phyloP scores from a whole-genome alignment of 257 asterid genomes.

The Solanum appendiculatum region DNA sequence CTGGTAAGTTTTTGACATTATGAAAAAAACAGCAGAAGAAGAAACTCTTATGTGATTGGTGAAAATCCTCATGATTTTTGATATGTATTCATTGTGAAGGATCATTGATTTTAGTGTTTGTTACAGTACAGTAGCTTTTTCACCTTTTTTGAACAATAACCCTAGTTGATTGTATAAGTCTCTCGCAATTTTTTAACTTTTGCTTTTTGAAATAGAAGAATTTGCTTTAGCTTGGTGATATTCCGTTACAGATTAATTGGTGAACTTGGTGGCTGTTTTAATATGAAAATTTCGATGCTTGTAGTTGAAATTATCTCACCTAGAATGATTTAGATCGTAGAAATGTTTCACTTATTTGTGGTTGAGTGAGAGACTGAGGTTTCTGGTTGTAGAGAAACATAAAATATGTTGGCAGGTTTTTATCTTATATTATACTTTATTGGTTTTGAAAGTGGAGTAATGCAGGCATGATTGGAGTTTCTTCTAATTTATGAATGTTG shows the following conservation, averaged over 20 bases:
- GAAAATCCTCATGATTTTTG: neutral
- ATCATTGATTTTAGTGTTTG: neutral
- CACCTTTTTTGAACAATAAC: neutral
- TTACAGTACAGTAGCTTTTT: neutral
- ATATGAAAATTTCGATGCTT: neutral
- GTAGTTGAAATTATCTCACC: neutral
- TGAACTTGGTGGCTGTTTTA: neutral
- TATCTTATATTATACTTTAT: neutral
- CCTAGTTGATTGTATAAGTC: neutral
- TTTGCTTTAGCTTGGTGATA: neutral
- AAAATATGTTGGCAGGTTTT: neutral
- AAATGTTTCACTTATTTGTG: neutral
- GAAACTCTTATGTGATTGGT: neutral
- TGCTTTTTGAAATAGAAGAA: neutral
- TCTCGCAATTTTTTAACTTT: neutral
- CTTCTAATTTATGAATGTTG: neutral
- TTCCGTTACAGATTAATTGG: neutral
- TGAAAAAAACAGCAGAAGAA: neutral
- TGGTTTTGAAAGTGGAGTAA: neutral
- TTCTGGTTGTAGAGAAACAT: neutral
- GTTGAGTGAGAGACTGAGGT: neutral
- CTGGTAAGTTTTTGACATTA: neutral
- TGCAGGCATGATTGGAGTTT: neutral
- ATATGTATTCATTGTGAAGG: neutral
- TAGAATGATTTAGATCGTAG: neutral